phyloP scores from a whole-genome alignment of 2,329 filamentous ascomycete genomes.

The Coniochaeta ligniaria region DNA sequence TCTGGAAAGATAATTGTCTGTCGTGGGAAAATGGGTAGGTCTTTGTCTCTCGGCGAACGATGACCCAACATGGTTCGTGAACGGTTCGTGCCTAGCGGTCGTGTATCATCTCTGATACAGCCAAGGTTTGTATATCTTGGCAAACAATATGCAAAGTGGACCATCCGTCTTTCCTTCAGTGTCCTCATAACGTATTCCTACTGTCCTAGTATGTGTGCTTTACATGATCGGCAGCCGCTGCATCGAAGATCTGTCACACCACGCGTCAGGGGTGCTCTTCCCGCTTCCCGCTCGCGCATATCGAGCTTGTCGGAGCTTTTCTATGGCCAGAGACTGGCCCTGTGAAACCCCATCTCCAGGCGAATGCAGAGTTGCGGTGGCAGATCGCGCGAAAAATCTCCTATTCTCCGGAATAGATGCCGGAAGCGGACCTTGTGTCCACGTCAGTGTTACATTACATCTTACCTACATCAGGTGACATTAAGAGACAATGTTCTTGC shows the following conservation, averaged over 20 bases:
- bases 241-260: not conserved
- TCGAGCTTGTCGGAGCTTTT: no score
- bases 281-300: not conserved
- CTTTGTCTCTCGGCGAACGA: no score
- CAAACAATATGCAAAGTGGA: not conserved
- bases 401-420: not conserved
- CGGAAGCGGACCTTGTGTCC: not conserved
- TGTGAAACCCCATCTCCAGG: not conserved
- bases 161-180: not conserved
- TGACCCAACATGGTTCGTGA: not conserved
- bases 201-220: not conserved
- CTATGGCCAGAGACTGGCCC: not conserved
- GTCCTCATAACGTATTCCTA: not conserved
- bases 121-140: not conserved
- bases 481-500: not conserved
- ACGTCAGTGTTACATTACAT: no score
- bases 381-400: not conserved
- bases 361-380: not conserved
- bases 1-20: no score
- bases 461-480: no score
- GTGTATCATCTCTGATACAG: not conserved
- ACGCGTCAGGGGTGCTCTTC: not conserved
- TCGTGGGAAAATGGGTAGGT: no score
- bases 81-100: not conserved
- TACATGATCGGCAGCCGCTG: not conserved